Percentiles rank a stretch among this genome's conserved stretches.
Evolutionary conservation across 2,329 filamentous ascomycete genomes (phyloP).

Genomic region (Curvularia hawaiiensis): DNA sequence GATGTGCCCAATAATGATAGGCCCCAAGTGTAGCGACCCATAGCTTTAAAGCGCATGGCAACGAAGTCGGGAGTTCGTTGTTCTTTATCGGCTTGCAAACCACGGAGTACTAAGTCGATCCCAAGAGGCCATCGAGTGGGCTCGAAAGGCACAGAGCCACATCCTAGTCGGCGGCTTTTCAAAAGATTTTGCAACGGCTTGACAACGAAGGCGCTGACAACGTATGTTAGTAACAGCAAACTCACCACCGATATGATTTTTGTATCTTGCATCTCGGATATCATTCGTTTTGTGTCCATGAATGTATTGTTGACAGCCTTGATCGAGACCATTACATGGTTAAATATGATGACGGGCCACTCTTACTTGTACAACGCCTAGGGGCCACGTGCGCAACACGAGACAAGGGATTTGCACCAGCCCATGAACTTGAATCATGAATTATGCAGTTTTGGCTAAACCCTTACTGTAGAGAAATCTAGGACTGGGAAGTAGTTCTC

Average conservation of each 20-base stretch:
- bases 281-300: no score
- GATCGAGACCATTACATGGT: background rate
- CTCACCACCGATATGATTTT: background rate
- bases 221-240: background rate
- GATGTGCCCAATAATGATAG: slow-evolving; percentile 5
- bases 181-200: slow-evolving; percentile 1
- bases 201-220: background rate
- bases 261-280: background rate
- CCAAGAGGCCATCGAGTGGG: slow-evolving; percentile 4
- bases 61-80: slow-evolving; percentile 11
- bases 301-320: no score
- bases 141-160: slow-evolving; percentile 4
- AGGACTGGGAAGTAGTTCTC: no score
- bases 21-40: slow-evolving; percentile 8
- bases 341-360: background rate
- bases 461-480: background rate
- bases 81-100: slow-evolving; percentile 5
- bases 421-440: background rate
- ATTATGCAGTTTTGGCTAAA: no score
- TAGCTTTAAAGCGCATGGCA: slow-evolving; percentile 1
- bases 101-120: slow-evolving; percentile 1
- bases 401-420: background rate
- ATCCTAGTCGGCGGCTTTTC: slow-evolving; percentile 5
- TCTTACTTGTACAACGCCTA: background rate
- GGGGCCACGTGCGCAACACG: slow-evolving; percentile 3